Conservation (phyloP, 2,329 filamentous ascomycete species). For the Whalleya microplaca region DNA sequence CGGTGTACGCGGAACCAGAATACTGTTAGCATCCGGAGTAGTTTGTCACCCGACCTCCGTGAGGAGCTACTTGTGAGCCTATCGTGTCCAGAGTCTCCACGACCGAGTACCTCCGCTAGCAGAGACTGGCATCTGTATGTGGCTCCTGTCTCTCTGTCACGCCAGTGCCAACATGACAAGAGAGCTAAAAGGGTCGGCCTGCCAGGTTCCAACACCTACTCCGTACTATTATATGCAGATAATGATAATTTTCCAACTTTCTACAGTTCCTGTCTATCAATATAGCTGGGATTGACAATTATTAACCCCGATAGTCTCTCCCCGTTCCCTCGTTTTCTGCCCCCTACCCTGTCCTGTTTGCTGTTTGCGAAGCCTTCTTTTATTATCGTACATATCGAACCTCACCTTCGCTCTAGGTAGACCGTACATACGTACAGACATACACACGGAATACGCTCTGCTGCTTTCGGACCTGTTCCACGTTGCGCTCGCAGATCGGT, state of each 20-base stretch:
- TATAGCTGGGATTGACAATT: too few species aligned
- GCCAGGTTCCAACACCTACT: not conserved
- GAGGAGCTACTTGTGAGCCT: not conserved
- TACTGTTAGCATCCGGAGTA: not conserved
- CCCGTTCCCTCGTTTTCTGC: too few species aligned
- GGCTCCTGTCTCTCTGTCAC: too few species aligned
- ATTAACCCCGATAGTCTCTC: too few species aligned
- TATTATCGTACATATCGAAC: constrained; percentile 3
- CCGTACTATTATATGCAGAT: not conserved
- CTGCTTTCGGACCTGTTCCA: constrained; percentile 17
- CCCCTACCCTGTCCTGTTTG: not conserved
- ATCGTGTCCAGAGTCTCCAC: not conserved
- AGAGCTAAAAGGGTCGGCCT: not conserved
- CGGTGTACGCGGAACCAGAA: not conserved
- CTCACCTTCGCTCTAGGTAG: constrained; percentile 15
- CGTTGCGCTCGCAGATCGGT: constrained; percentile 14
- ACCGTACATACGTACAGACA: too few species aligned
- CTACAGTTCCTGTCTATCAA: not conserved
- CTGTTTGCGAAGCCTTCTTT: not conserved
- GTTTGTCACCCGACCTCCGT: not conserved
- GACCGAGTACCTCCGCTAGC: too few species aligned
- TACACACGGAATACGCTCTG: too few species aligned
- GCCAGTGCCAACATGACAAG: too few species aligned
- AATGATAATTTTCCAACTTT: not conserved
- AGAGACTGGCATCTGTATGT: too few species aligned